Evolutionary conservation across 768 basidiomycete species (phyloP).

Genomic region (Leucocoprinus sp.): DNA sequence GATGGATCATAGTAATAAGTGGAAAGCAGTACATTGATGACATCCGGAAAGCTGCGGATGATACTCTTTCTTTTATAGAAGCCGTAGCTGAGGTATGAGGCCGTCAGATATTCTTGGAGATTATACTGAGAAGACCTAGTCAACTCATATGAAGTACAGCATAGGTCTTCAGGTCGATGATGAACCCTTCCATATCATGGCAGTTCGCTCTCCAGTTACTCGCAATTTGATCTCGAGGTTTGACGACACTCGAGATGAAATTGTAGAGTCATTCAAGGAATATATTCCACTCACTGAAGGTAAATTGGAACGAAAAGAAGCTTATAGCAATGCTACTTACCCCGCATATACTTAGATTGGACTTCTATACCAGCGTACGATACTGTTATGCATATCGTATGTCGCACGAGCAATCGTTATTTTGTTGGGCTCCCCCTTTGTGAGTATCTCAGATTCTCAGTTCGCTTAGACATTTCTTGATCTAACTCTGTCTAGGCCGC

Average conservation of each 20-base stretch:
- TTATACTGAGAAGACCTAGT: conserved; percentile 8
- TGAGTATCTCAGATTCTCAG: neutral
- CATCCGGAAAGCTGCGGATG: conserved; percentile 23
- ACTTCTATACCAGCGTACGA: conserved; percentile 18
- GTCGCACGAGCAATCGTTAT: conserved; percentile 30
- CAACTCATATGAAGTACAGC: conserved; percentile 22
- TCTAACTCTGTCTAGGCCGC: conserved; percentile 19
- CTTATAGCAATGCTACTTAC: neutral
- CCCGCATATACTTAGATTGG: conserved; percentile 26
- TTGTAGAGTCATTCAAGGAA: conserved; percentile 31
- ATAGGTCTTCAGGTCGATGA: conserved; percentile 18
- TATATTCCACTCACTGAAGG: conserved; percentile 2
- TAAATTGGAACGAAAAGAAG: neutral
- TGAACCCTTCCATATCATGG: conserved; percentile 24
- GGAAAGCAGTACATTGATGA: conserved; percentile 22
- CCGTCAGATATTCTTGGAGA: neutral
- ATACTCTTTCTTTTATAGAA: conserved; percentile 21
- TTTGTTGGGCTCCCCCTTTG: conserved; percentile 12
- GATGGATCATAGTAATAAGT: conserved; percentile 8
- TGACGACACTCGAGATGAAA: conserved; percentile 35
- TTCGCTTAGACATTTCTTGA: neutral
- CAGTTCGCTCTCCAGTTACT: conserved; percentile 23
- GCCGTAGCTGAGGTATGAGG: conserved; percentile 23
- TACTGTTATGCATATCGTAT: conserved; percentile 25
- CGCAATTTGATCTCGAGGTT: conserved; percentile 23